phyloP scores from a whole-genome alignment of 371 early-diverging fungal species.

The Nematocida major region DNA sequence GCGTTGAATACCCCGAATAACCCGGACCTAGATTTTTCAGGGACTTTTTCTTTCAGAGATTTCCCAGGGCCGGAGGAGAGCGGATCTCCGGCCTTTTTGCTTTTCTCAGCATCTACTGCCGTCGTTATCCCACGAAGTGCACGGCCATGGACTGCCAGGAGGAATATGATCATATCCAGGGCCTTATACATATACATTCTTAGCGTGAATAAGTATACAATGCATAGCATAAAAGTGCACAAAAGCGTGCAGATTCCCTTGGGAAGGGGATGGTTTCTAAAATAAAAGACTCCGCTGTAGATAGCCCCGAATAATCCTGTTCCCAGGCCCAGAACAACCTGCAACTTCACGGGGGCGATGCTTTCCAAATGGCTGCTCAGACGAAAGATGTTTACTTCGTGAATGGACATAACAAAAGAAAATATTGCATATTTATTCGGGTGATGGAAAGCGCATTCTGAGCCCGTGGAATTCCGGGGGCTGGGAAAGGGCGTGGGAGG shows the following conservation, averaged over 20 bases:
- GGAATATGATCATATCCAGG: background rate
- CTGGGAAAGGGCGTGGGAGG: too few relatives aligned
- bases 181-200: background rate
- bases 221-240: background rate
- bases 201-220: background rate
- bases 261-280: background rate
- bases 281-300: background rate
- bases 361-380: background rate
- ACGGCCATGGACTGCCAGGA: slow-evolving; percentile 14
- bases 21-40: background rate
- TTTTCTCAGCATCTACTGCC: background rate
- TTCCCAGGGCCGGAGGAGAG: background rate
- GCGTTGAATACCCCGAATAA: background rate
- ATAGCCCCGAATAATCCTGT: background rate
- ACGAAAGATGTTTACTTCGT: background rate
- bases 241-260: background rate
- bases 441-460: too few relatives aligned
- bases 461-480: too few relatives aligned
- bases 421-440: slow-evolving; percentile 1
- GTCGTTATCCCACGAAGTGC: slow-evolving; percentile 6
- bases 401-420: background rate
- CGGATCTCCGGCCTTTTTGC: background rate
- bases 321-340: background rate
- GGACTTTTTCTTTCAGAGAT: background rate
- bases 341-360: background rate